phyloP scores from a whole-genome alignment of 2,329 filamentous ascomycete genomes.

The Zymoseptoria ardabiliae region DNA sequence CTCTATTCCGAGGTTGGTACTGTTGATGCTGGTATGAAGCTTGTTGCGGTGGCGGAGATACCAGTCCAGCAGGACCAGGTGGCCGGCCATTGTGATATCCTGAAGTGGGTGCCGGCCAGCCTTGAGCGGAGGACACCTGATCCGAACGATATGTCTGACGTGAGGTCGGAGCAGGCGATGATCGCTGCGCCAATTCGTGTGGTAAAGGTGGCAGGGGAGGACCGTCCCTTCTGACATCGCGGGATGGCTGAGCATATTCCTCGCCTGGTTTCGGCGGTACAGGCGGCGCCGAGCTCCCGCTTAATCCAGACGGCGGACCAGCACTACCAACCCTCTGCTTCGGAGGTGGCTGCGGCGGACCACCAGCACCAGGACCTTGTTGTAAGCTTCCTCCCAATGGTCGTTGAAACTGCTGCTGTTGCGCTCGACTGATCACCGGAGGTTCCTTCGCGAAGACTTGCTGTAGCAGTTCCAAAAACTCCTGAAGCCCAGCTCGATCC shows the following conservation, averaged over 20 bases:
- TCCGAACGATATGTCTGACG: slow-evolving; percentile 1
- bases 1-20: slow-evolving; percentile 12
- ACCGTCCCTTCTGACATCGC: slow-evolving; percentile 19
- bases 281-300: slow-evolving; percentile 34
- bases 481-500: slow-evolving; percentile 73
- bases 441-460: slow-evolving; percentile 93
- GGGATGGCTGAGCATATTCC: slow-evolving; percentile 20
- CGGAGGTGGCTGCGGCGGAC: slow-evolving; percentile 29
- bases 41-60: slow-evolving; percentile 35
- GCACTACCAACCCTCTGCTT: slow-evolving; percentile 24
- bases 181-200: slow-evolving; percentile 12
- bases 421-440: slow-evolving; percentile 70
- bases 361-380: slow-evolving; percentile 38
- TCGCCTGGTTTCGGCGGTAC: slow-evolving; percentile 48
- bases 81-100: slow-evolving; percentile 21
- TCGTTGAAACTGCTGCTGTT: slow-evolving; percentile 40
- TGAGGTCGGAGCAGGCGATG: slow-evolving; percentile 7
- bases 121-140: neutral
- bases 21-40: slow-evolving; percentile 23
- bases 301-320: slow-evolving; percentile 12
- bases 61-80: slow-evolving; percentile 17
- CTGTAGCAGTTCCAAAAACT: slow-evolving; percentile 73
- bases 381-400: slow-evolving; percentile 64
- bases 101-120: slow-evolving; percentile 23
- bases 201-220: slow-evolving; percentile 32